Percentiles rank a stretch among this genome's conserved stretches.
Conservation (phyloP, 1,284 basidiomycete genomes). For the Cutaneotrichosporon daszewskae region DNA sequence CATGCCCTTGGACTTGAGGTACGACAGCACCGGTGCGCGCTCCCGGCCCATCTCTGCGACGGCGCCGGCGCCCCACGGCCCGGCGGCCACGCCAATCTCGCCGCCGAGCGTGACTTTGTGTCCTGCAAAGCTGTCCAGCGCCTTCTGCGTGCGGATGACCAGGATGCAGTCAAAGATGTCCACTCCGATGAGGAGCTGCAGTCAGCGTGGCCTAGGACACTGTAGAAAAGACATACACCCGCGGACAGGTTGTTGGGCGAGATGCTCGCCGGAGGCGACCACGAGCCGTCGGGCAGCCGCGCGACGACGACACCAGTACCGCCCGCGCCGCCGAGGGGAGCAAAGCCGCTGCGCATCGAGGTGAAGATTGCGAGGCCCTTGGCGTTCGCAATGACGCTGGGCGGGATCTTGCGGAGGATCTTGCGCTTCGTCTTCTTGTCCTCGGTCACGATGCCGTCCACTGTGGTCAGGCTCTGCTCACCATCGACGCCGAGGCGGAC, state of each 20-base stretch:
- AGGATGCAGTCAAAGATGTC: slow-evolving; percentile 51
- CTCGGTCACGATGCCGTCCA: slow-evolving; percentile 36
- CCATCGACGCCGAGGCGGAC: background rate
- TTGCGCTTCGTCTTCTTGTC: slow-evolving; percentile 45
- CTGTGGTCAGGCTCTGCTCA: slow-evolving; percentile 11
- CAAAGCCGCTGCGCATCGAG: slow-evolving; percentile 50
- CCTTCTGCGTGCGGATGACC: slow-evolving; percentile 50
- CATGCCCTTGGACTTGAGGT: slow-evolving; percentile 46
- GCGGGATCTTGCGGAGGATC: slow-evolving; percentile 53
- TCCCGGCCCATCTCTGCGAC: slow-evolving; percentile 50
- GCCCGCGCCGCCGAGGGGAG: slow-evolving; percentile 53
- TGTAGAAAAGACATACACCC: slow-evolving; percentile 27
- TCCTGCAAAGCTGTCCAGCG: slow-evolving; percentile 51
- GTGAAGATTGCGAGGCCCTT: slow-evolving; percentile 52
- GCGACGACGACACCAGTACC: slow-evolving; percentile 51
- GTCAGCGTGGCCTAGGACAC: slow-evolving; percentile 5
- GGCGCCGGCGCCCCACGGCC: slow-evolving; percentile 52
- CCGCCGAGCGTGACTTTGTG: slow-evolving; percentile 53
- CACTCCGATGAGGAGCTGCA: slow-evolving; percentile 46
- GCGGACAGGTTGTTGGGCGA: slow-evolving; percentile 52
- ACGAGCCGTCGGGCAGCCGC: slow-evolving; percentile 48
- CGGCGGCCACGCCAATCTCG: slow-evolving; percentile 52
- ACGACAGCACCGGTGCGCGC: slow-evolving; percentile 43
- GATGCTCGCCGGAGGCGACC: slow-evolving; percentile 53
- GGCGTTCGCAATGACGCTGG: slow-evolving; percentile 49